phyloP scores from a whole-genome alignment of 345 rosid genomes.

The Murraya paniculata region DNA sequence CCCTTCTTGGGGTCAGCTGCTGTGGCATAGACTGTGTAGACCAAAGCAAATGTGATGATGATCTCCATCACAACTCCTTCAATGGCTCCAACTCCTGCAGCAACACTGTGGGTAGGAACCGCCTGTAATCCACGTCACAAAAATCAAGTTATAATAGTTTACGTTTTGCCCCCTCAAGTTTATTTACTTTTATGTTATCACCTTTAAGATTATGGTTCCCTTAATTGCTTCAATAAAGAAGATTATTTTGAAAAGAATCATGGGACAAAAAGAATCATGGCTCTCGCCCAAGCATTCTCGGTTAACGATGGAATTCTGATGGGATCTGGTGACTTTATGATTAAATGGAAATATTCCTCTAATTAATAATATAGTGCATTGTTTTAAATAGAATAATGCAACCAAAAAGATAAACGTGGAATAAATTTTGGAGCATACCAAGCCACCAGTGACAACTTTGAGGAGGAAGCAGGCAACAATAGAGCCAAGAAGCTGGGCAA shows the following conservation, averaged over 20 bases:
- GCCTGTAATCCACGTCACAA: slow-evolving; percentile 36
- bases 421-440: slow-evolving; percentile 42
- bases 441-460: slow-evolving; percentile 73
- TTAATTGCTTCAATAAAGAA: not conserved
- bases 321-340: too few relatives aligned
- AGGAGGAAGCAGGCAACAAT: slow-evolving; percentile 83
- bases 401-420: not conserved
- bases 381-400: not conserved
- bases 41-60: slow-evolving; percentile 80
- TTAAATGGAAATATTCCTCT: too few relatives aligned
- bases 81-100: slow-evolving; percentile 67
- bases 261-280: not conserved
- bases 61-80: slow-evolving; percentile 96
- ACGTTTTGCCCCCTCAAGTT: too few relatives aligned
- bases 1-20: slow-evolving; percentile 98
- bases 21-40: slow-evolving; percentile 91
- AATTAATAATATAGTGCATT: not conserved
- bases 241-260: not conserved
- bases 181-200: too few relatives aligned
- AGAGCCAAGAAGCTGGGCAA: slow-evolving; percentile 91
- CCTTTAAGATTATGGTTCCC: too few relatives aligned
- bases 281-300: too few relatives aligned
- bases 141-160: too few relatives aligned
- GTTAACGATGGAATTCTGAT: too few relatives aligned
- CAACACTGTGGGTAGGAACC: slow-evolving; percentile 70